Base-by-base conservation (phyloP, 1,284 basidiomycete genomes). In the Rhodotorula sp. region DNA sequence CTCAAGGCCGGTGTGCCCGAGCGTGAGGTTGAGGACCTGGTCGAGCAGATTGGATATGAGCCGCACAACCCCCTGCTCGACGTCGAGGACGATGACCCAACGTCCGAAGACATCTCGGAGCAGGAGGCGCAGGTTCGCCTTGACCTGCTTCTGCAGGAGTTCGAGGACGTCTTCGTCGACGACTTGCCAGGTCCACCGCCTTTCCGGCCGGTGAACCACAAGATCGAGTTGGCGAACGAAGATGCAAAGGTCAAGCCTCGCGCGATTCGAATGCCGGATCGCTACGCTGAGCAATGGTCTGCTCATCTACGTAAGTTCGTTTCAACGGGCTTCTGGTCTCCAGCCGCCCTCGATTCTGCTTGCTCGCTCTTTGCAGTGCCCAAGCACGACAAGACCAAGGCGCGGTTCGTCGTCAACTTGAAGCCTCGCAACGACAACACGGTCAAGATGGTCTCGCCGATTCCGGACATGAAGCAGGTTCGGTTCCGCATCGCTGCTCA, bases 381-480 rank as follows among this genome's bases (percentile, higher is more conserved):
- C 6, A 70, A 70, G 20, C 51, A 62, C 19, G 61, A 70, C 47
- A 34, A 29, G 4, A 22, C 47, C 4, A 22, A 59, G 19, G 64
- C 60, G 2, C 56, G 64, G 3, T 70, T 70, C 27, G 59, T 70
- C 9, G 20, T 70, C 47, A 66, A 70, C 46, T 64, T 66, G 27
- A 39, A 46, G 19, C 59, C 56, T 9, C 56, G 83, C 0, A 84
- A 84, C 68, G 64, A 52, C 0, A 82, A 82, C 68, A 83, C 81
- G 0, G 66, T 82, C 0, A 77, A 75, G 0, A 81, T 83, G 59
- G 73, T 74, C 6, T 78, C 78, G 46, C 82, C 82, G 0, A 70
- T 84, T 1, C 83, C 81, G 1, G 78, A 81, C 55, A 79, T 80
- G 59, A 78, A 79, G 19, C 67, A 76, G 22, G 81, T 82, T 29